Evolutionary conservation across 352 stramenopile genomes (phyloP), one percentile per base, ranked within the genome.

Genomic region (Halophytophthora polymorphica): DNA sequence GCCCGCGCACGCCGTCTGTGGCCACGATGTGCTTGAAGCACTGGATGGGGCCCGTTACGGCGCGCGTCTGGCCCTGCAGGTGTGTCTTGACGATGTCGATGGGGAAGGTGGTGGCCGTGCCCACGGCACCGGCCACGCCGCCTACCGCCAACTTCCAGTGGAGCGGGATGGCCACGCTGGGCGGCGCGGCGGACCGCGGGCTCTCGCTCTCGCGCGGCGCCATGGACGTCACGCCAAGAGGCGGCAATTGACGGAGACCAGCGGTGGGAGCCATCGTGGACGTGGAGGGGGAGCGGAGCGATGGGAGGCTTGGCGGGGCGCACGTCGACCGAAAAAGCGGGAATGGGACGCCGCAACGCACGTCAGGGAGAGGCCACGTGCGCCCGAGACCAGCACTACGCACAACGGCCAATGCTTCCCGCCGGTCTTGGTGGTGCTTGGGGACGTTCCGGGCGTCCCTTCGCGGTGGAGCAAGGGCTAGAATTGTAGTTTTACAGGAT

Each of bases 31-130:
- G 76, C 31, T 66, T 65, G 56, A 91, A 85, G 58, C 69, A 86
- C 18, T 88, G 75, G 22, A 86, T 29, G 34, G 86, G 79, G 1
- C 83, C 82, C 2, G 45, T 75, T 63, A 88, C 56, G 2, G 61
- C 61, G 31, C 64, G 60, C 33, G 69, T 82, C 50, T 84, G 73
- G 39, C 77, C 91, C 66, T 97, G 91, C 58, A 98, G 66, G 19
- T 94, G 77, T 13, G 91, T 98, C 73, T 98, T 98, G 58, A 97
- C 77, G 44, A 97, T 84, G 72, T 98, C 91, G 50, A 97, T 85
- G 37, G 90, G 90, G 71, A 96, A 97, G 11, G 95, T 93, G 10
- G 81, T 57, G 33, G 75, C 69, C 49, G 90, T 85, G 40, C 88
- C 90, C 33, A 96, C 71, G 47, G 82, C 80, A 10, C 89, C 90